Percentiles rank a stretch among this genome's conserved stretches.
Evolutionary conservation across 495 filamentous ascomycete genomes (phyloP).

Genomic region (Penicillium simplicissimum): DNA sequence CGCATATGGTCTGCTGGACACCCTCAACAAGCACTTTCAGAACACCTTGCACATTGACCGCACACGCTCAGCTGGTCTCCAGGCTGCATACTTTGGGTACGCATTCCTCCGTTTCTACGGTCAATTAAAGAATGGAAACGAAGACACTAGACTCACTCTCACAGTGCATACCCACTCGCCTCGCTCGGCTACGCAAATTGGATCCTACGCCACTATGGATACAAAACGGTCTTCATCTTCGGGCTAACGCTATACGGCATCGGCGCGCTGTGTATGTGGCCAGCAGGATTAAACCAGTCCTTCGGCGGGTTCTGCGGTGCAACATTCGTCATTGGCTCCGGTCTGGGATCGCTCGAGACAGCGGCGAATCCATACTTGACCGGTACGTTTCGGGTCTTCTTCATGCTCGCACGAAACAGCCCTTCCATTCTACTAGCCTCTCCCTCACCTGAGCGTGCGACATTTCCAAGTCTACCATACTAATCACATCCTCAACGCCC

Average conservation of each 20-base stretch:
- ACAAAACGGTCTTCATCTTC: slow-evolving; percentile 56
- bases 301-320: slow-evolving; percentile 63
- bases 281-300: slow-evolving; percentile 50
- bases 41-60: slow-evolving; percentile 52
- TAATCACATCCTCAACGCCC: neutral
- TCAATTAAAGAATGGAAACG: no score
- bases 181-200: slow-evolving; percentile 62
- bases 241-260: slow-evolving; percentile 52
- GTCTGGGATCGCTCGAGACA: slow-evolving; percentile 55
- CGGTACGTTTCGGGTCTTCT: slow-evolving; percentile 25
- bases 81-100: slow-evolving; percentile 55
- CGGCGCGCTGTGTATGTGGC: slow-evolving; percentile 58
- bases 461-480: neutral
- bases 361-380: slow-evolving; percentile 59
- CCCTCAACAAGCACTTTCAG: slow-evolving; percentile 57
- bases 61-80: slow-evolving; percentile 53
- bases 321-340: slow-evolving; percentile 59
- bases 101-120: neutral
- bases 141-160: neutral
- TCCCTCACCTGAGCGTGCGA: no score
- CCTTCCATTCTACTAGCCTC: neutral
- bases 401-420: neutral
- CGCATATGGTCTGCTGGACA: slow-evolving; percentile 49
- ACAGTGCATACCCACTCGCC: slow-evolving; percentile 58
- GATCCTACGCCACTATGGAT: slow-evolving; percentile 53